phyloP scores from a whole-genome alignment of 1,139 yeast species.

The Scheffersomyces titani region DNA sequence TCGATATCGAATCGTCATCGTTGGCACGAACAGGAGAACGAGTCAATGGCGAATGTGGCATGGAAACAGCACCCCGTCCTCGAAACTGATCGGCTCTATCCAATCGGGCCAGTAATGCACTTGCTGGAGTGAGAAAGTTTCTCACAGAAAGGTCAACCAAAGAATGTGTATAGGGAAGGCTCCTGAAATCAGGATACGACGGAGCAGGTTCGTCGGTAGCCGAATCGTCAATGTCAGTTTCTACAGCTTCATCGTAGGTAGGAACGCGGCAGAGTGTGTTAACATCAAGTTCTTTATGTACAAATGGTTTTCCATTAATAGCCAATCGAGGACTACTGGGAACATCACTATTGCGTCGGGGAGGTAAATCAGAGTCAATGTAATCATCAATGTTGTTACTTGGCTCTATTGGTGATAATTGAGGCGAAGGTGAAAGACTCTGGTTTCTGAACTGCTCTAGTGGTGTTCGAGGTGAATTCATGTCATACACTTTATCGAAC shows the following conservation, averaged over 20 bases:
- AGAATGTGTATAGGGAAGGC: background rate
- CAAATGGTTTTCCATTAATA: background rate
- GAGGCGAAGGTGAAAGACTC: constrained; percentile 14
- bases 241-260: constrained; percentile 37
- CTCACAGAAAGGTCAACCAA: background rate
- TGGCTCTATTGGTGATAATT: constrained; percentile 20
- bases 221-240: constrained; percentile 26
- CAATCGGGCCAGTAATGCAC: background rate
- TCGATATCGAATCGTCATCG: background rate
- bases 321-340: background rate
- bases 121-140: background rate
- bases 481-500: constrained; percentile 39
- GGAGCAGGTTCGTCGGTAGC: constrained; percentile 34
- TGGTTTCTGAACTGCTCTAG: constrained; percentile 38
- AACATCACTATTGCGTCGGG: constrained; percentile 2
- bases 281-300: constrained; percentile 16
- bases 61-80: background rate
- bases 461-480: constrained; percentile 38
- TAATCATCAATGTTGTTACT: constrained; percentile 22
- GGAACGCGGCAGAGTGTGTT: constrained; percentile 32
- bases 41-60: background rate
- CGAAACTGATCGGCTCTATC: background rate
- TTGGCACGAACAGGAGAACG: background rate
- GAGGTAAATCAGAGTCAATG: constrained; percentile 5
- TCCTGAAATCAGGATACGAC: constrained; percentile 13